A percentile compares a stretch with the other conserved stretches of the same genome.
phyloP scores from a whole-genome alignment of 2,329 filamentous ascomycete genomes.

The Stagonosporopsis rhizophila region DNA sequence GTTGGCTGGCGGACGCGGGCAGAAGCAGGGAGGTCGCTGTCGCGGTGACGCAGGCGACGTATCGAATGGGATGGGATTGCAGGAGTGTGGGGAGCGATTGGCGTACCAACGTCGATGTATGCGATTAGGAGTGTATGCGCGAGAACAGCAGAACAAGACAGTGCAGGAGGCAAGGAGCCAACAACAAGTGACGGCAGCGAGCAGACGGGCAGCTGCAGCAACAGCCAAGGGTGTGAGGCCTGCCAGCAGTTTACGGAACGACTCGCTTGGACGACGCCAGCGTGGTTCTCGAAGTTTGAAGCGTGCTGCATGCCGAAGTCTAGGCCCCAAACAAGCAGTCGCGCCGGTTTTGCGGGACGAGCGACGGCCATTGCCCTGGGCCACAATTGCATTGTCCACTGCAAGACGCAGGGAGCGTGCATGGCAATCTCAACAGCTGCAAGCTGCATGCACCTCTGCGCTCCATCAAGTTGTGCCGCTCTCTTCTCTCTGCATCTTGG shows the following conservation, averaged over 20 bases:
- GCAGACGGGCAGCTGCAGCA: slow-evolving; percentile 11
- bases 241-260: slow-evolving; percentile 16
- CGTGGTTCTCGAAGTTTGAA: slow-evolving; percentile 28
- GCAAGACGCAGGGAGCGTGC: slow-evolving; percentile 4
- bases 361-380: slow-evolving; percentile 4
- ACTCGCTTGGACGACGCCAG: slow-evolving; percentile 20
- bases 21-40: slow-evolving; percentile 29
- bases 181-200: slow-evolving; percentile 7
- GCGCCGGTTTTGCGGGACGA: slow-evolving; percentile 18
- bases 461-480: neutral
- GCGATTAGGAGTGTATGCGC: slow-evolving; percentile 4
- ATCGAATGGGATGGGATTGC: slow-evolving; percentile 16
- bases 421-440: neutral
- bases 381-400: neutral
- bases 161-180: slow-evolving; percentile 16
- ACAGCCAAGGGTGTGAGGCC: slow-evolving; percentile 10
- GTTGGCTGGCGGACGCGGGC: neutral
- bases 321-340: slow-evolving; percentile 26
- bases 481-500: slow-evolving; percentile 1
- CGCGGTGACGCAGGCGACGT: slow-evolving; percentile 31
- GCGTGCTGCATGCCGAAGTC: slow-evolving; percentile 24
- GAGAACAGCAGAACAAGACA: slow-evolving; percentile 12
- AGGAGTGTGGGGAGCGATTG: slow-evolving; percentile 1
- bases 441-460: slow-evolving; percentile 1
- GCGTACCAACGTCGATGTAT: slow-evolving; percentile 8